Base-by-base conservation (phyloP, 495 filamentous ascomycete species). In the Neurospora tetraspora region DNA sequence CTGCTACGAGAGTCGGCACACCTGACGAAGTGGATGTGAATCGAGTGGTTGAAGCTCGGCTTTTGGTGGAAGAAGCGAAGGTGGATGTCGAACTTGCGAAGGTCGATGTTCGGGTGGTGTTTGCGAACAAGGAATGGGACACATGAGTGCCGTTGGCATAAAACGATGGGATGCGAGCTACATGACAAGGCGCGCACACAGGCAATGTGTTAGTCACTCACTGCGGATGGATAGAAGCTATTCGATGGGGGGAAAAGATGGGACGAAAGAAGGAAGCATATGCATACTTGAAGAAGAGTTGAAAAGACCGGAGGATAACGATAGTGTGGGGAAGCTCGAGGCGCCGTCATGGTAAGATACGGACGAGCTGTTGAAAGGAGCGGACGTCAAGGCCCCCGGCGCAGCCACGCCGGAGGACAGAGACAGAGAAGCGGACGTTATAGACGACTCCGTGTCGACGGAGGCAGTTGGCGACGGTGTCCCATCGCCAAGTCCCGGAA, bases 311-410 rank as follows among this genome's bases (percentile, higher is more conserved):
- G 77, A 75, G 34, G 76, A 77, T 74, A 65, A 34, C 53, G 78
- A 61, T 70, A 85, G 72, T 37, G 83, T 80, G 77, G 85, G 79
- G 74, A 86, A 86, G 68, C 72, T 65, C 27, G 53, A 65, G 53
- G 53, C 6, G 27, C 14, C 53, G 34, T 65, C 53, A 34, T 36
- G 6, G 53, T 65, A 9, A 4, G 53, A 65, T 65, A 4, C 77
- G 38, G 83, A 77, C 72, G 82, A 73, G 77, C 74, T 80, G 76
- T 78, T 80, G 53, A 79, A 87, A 85, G 79, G 84, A 86, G 82
- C 72, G 85, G 85, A 85, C 76, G 86, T 84, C 80, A 85, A 76
- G 14, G 77, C 71, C 71, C 73, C 78, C 53, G 69, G 38, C 53
- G 53, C 53, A 65, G 53, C 27, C 12, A 61, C 53, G 71, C 69